Conservation (phyloP, 163 green algal species). For the Smithsoniella earleae region DNA sequence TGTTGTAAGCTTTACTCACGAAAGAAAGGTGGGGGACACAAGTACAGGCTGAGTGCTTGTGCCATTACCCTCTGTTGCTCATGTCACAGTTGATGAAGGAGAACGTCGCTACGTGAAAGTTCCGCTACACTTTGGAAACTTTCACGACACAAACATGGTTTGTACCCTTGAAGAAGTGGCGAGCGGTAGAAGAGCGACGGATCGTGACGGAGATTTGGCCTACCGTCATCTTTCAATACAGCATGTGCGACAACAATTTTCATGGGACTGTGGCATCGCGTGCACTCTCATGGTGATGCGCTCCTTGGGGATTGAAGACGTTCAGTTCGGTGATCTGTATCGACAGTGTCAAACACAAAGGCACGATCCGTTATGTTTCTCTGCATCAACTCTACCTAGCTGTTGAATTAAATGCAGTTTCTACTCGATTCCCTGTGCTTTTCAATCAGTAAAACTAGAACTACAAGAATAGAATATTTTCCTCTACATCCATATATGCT, state of each 20-base stretch:
- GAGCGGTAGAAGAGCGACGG: no score
- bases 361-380: neutral
- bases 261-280: conserved; percentile 21
- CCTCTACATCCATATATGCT: neutral
- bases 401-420: neutral
- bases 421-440: neutral
- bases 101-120: no score
- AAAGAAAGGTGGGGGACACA: no score
- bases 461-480: neutral
- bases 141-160: no score
- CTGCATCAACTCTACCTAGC: neutral
- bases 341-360: conserved; percentile 10
- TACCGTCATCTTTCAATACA: neutral
- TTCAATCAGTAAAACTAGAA: no score
- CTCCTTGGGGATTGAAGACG: neutral
- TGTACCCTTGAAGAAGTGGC: no score
- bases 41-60: no score
- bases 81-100: no score
- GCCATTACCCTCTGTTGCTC: no score
- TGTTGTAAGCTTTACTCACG: no score
- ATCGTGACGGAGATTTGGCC: no score
- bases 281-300: conserved; percentile 21
- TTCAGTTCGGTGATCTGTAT: neutral
- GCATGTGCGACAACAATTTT: conserved; percentile 16
- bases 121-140: no score